Percentiles rank a stretch among this genome's conserved stretches.
phyloP scores from a whole-genome alignment of 768 basidiomycete species.

The Nidularia pulvinata region DNA sequence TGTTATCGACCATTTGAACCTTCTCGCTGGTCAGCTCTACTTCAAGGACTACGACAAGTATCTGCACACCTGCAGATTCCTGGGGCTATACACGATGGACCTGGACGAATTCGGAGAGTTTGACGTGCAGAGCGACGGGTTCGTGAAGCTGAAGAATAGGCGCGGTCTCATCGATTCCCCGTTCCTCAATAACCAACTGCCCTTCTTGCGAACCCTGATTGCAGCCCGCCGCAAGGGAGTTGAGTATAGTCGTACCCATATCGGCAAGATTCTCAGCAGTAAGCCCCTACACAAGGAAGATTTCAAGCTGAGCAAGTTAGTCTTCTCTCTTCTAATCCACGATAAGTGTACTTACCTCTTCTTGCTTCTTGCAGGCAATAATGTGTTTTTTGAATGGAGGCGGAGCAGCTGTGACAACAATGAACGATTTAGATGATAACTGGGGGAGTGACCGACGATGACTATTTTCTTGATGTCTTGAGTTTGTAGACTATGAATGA shows the following conservation, averaged over 20 bases:
- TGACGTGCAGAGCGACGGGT: constrained; percentile 22
- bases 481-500: no score
- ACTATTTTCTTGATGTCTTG: no score
- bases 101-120: constrained; percentile 4
- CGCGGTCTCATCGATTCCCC: constrained; percentile 11
- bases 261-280: constrained; percentile 31
- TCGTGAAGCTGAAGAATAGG: constrained; percentile 19
- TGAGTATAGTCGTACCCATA: constrained; percentile 30
- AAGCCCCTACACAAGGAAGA: not conserved
- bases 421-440: no score
- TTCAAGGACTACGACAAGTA: constrained; percentile 28
- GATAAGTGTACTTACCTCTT: no score
- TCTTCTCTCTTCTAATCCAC: no score
- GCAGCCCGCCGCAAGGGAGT: constrained; percentile 34
- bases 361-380: no score
- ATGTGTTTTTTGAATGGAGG: no score
- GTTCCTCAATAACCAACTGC: constrained; percentile 33
- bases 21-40: constrained; percentile 46
- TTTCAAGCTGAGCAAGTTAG: not conserved
- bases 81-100: constrained; percentile 25
- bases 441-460: no score
- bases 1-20: constrained; percentile 29
- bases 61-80: constrained; percentile 25
- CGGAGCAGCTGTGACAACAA: no score
- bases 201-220: constrained; percentile 27